Evolutionary conservation across 208 protist species (phyloP).

Genomic region (Trichomonas gallinae): DNA sequence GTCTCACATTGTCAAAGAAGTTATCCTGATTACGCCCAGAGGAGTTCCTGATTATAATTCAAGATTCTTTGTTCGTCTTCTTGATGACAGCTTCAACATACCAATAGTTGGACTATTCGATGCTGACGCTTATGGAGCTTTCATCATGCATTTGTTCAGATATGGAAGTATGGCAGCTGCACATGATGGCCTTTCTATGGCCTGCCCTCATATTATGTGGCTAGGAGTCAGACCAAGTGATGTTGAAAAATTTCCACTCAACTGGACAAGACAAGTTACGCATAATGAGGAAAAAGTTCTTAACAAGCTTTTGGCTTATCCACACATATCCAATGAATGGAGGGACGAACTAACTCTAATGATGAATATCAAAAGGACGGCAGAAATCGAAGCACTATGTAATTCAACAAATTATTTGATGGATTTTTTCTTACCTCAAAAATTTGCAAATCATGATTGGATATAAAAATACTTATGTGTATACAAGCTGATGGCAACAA

Average conservation of each 20-base stretch:
- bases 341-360: conserved; percentile 40
- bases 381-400: conserved; percentile 47
- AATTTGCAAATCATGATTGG: conserved; percentile 47
- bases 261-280: background rate
- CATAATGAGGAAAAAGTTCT: conserved; percentile 39
- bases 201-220: conserved; percentile 47
- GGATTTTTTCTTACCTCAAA: conserved; percentile 42
- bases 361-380: conserved; percentile 42
- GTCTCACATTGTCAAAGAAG: conserved; percentile 48
- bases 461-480: too few relatives aligned
- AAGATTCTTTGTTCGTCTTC: conserved; percentile 38
- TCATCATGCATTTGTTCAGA: conserved; percentile 50
- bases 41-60: conserved; percentile 49
- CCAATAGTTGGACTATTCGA: conserved; percentile 49
- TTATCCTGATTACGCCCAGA: conserved; percentile 46
- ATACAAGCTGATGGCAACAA: too few relatives aligned
- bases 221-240: conserved; percentile 49
- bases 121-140: conserved; percentile 48
- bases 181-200: conserved; percentile 43
- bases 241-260: background rate
- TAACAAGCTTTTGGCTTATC: background rate
- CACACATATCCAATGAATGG: background rate
- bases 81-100: conserved; percentile 39
- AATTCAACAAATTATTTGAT: conserved; percentile 46
- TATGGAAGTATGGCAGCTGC: conserved; percentile 47